Conservation (phyloP, 352 stramenopile genomes). For the Phytophthora pluvialis region DNA sequence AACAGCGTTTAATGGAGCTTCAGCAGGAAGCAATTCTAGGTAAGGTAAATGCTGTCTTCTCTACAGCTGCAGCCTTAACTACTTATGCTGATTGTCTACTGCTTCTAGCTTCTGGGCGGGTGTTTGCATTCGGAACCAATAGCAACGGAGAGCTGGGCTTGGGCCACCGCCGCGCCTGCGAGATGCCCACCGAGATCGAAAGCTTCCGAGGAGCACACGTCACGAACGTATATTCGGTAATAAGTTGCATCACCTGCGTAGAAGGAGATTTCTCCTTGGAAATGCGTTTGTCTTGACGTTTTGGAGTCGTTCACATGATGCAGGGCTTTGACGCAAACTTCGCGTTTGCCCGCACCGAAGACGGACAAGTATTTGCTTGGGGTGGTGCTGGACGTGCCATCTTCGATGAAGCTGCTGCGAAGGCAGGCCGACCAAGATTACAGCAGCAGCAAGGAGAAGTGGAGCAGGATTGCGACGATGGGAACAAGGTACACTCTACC, state of each 20-base stretch:
- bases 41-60: constrained; percentile 14
- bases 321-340: constrained; percentile 76
- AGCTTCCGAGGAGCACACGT: constrained; percentile 52
- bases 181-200: constrained; percentile 59
- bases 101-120: constrained; percentile 51
- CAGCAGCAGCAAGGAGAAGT: constrained; percentile 19
- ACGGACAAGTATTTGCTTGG: constrained; percentile 89
- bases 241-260: not conserved
- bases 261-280: not conserved
- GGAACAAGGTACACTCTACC: not conserved
- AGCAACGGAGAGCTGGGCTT: constrained; percentile 69
- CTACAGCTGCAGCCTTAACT: not conserved
- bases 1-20: constrained; percentile 41
- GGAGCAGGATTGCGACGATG: not conserved
- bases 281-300: not conserved
- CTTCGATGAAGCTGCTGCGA: constrained; percentile 27
- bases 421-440: not conserved
- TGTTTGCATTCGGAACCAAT: constrained; percentile 77
- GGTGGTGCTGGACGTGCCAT: constrained; percentile 71
- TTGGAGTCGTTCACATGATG: not conserved
- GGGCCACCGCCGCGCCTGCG: constrained; percentile 51
- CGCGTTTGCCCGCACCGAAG: constrained; percentile 81
- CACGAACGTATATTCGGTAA: constrained; percentile 57
- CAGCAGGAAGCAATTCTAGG: constrained; percentile 55
- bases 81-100: not conserved